Evolutionary conservation across 106 monocot genomes (phyloP).

Genomic region (Apostasia shenzhenica): DNA sequence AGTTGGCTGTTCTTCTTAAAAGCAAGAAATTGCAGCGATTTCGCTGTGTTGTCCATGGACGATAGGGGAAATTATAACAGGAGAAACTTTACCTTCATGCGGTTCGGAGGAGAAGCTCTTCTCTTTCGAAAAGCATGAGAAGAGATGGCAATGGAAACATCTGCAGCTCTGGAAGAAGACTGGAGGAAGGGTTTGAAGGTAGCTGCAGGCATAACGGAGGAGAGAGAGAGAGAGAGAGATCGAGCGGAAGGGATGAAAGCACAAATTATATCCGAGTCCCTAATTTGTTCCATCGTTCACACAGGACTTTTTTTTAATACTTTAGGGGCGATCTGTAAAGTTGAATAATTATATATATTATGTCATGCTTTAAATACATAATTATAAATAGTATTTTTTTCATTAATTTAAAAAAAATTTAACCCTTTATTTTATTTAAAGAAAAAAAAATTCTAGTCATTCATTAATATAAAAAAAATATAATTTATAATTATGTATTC

Average conservation of each 20-base stretch:
- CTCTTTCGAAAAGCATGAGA: conserved; percentile 2
- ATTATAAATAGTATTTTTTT: too few relatives aligned
- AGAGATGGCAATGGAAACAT: background rate
- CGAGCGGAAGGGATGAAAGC: background rate
- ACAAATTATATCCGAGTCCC: too few relatives aligned
- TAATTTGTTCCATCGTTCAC: too few relatives aligned
- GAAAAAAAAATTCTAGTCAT: too few relatives aligned
- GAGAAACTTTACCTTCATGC: conserved; percentile 34
- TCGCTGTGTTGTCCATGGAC: background rate
- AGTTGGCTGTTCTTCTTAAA: conserved; percentile 13
- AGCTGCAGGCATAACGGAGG: background rate
- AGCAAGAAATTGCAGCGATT: conserved; percentile 2
- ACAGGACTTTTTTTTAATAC: too few relatives aligned
- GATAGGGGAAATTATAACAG: background rate
- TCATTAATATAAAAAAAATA: too few relatives aligned
- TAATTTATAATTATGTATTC: too few relatives aligned
- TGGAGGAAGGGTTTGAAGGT: background rate
- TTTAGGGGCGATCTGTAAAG: too few relatives aligned
- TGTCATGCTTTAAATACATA: too few relatives aligned
- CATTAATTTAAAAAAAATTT: too few relatives aligned
- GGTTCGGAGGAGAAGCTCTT: conserved; percentile 5
- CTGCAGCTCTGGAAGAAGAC: conserved; percentile 6
- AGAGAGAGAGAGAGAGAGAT: conserved; percentile 18
- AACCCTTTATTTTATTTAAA: too few relatives aligned
- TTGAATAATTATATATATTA: too few relatives aligned